Evolutionary conservation across 2,329 filamentous ascomycete genomes (phyloP), one percentile per base, ranked within the genome.

Genomic region (Xylaria sp.): DNA sequence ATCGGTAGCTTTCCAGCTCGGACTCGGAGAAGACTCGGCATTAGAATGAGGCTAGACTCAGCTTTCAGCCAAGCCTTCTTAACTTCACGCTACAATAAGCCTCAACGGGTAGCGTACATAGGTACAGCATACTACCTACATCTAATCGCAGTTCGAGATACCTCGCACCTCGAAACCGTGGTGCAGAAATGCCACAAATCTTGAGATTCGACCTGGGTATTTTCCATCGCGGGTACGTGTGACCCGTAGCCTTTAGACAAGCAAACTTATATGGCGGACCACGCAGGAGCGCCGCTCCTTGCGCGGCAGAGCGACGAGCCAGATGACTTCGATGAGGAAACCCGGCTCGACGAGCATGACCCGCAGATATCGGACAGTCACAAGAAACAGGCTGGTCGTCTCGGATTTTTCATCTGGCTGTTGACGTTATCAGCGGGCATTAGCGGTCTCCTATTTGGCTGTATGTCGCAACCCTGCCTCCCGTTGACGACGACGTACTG

Each of bases 371-470:
- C 50, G 51, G 63, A 50, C 48, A 51, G 13, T 44, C 54, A 56
- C 37, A 20, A 18, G 20, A 68, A 37, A 48, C 71, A 60, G 37
- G 46, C 41, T 51, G 69, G 23, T 34, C 66, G 46, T 52, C 69
- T 76, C 13, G 83, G 86, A 2, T 61, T 84, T 23, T 90, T 89
- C 71, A 84, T 91, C 39, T 87, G 89, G 83, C 77, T 89, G 15
- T 81, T 92, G 70, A 90, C 89, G 3, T 80, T 90, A 59, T 87
- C 89, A 12, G 90, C 90, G 12, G 89, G 90, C 5, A 90, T 92
- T 63, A 90, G 88, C 73, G 90, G 90, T 7, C 82, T 92, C 0
- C 76, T 92, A 0, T 92, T 92, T 81, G 90, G 90, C 75, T 92
- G 89, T 89, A 78, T 74, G 88, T 41, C 13, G 8, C 25, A 39